Base-by-base conservation (phyloP, 2,329 filamentous ascomycete species). In the Penicillium sp. region DNA sequence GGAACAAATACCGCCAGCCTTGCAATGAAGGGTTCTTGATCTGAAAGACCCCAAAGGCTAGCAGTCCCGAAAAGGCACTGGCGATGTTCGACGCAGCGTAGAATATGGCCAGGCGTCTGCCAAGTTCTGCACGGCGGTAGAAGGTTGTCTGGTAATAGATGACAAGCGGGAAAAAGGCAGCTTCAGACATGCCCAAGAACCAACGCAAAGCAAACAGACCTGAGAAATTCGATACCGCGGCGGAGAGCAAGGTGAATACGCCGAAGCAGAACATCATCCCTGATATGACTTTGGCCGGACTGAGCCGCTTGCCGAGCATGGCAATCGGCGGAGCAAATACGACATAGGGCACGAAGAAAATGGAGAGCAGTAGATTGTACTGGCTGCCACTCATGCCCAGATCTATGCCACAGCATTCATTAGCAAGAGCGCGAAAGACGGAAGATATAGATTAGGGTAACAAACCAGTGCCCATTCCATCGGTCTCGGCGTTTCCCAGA, bases 331-430 rank as follows among this genome's bases (percentile, higher is more conserved):
- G 86, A 1, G 85, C 87, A 54, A 85, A 87, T 3, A 91, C 66
- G 35, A 90, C 87, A 67, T 88, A 90, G 0, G 88, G 88, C 6
- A 91, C 78, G 70, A 88, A 91, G 77, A 91, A 91, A 61, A 91
- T 84, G 52, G 79, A 81, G 35, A 90, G 71, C 48, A 90, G 80
- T 26, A 84, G 79, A 66, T 89, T 90, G 73, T 90, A 89, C 66
- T 89, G 80, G 60, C 84, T 79, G 0, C 73, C 69, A 45, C 78
- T 78, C 71, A 91, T 85, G 30, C 81, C 68, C 20, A 90, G 73
- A 52, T 75, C 73, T 74, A 42, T 16, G 9, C 14, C 30, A 35
- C 16, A 38, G 20, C 16, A 68, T 5, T 48, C 9, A 9, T 56
- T n/a, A 49, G 49, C n/a, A 30, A 2, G 5, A 9, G 26, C n/a